phyloP scores from a whole-genome alignment of 2,329 filamentous ascomycete species.

The Apiospora saccharicola region DNA sequence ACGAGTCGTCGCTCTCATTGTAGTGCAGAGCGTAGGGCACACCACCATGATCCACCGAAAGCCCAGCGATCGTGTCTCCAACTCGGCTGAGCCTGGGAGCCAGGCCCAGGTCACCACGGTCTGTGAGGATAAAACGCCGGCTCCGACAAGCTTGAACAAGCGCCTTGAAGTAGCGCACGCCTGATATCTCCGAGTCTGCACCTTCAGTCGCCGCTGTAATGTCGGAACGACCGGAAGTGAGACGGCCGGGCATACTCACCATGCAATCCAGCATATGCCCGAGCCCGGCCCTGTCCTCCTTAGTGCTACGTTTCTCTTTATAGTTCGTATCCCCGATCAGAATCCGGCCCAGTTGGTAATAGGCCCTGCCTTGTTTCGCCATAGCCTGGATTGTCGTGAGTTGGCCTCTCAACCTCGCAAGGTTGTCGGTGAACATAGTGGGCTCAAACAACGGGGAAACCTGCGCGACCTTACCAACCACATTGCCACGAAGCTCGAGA shows the following conservation, averaged over 20 bases:
- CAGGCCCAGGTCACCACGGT: background rate
- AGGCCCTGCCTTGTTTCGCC: accelerated
- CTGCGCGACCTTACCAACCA: background rate
- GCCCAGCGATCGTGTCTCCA: background rate
- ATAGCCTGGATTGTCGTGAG: background rate
- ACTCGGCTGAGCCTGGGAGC: background rate
- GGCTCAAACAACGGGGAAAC: background rate
- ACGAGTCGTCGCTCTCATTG: background rate
- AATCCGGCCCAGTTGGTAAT: background rate
- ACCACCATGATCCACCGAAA: background rate
- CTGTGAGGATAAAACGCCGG: background rate
- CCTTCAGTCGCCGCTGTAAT: background rate
- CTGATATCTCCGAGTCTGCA: accelerated
- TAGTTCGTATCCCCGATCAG: background rate
- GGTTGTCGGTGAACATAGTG: background rate
- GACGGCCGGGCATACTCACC: background rate
- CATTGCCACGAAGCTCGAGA: background rate
- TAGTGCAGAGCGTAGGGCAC: background rate
- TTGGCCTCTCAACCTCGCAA: background rate
- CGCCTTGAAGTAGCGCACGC: background rate
- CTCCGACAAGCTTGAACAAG: background rate
- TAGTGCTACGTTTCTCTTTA: background rate
- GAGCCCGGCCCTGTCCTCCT: background rate
- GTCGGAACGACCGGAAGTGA: background rate
- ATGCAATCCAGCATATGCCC: background rate